phyloP scores from a whole-genome alignment of 108 stramenopile species.

The Discostella stelligeroides region DNA sequence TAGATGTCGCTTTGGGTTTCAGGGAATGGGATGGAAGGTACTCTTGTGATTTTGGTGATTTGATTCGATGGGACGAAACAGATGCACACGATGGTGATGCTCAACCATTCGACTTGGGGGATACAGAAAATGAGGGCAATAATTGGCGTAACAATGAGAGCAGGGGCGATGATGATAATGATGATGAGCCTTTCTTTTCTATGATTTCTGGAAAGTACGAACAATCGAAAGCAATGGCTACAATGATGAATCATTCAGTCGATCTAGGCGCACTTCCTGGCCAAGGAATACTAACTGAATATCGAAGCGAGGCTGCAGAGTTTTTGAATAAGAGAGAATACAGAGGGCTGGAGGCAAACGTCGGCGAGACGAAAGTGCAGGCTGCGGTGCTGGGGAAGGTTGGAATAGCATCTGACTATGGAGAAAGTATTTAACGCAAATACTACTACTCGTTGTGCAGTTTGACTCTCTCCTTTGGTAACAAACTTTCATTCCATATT shows the following conservation, averaged over 20 bases:
- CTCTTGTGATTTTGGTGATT: conserved; percentile 81
- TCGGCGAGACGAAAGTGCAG: conserved; percentile 70
- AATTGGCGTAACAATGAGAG: conserved; percentile 20
- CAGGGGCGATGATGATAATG: conserved; percentile 25
- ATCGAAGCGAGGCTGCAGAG: conserved; percentile 80
- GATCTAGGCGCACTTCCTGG: conserved; percentile 66
- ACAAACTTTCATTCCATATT: conserved; percentile 52
- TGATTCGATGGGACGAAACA: conserved; percentile 47
- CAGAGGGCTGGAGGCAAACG: conserved; percentile 74
- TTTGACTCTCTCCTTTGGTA: conserved; percentile 18
- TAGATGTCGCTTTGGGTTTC: conserved; percentile 89
- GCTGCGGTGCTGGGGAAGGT: conserved; percentile 71
- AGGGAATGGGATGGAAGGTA: conserved; percentile 87
- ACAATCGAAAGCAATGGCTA: conserved; percentile 25
- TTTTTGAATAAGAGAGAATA: conserved; percentile 85
- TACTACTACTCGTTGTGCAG: background rate
- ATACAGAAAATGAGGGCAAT: conserved; percentile 11
- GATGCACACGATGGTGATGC: conserved; percentile 25
- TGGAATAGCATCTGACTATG: conserved; percentile 86
- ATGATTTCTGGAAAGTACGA: conserved; percentile 78
- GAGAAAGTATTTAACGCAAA: conserved; percentile 19
- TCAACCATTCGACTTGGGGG: background rate
- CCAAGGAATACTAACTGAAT: conserved; percentile 71
- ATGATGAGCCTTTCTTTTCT: conserved; percentile 87
- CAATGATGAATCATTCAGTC: conserved; percentile 9